A percentile compares a stretch with the other conserved stretches of the same genome.
Evolutionary conservation across 2,329 filamentous ascomycete species (phyloP).

Genomic region (Acrocalymma vagum): DNA sequence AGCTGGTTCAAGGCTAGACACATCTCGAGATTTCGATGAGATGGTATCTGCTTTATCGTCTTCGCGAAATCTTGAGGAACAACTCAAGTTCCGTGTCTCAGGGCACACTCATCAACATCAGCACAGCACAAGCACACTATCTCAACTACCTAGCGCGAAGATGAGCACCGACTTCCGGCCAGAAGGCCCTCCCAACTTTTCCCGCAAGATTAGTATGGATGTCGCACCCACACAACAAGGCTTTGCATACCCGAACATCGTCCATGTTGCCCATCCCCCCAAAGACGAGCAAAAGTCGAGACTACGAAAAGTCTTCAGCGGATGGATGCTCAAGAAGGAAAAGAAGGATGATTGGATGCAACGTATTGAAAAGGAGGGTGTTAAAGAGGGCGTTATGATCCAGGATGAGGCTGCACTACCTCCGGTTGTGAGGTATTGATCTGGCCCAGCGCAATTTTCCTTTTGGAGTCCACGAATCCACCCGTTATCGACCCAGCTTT

Average conservation of each 20-base stretch:
- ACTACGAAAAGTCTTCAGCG: conserved; percentile 45
- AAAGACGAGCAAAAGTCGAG: conserved; percentile 40
- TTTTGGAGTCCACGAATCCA: too few relatives aligned
- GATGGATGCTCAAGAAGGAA: conserved; percentile 47
- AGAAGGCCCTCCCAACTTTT: conserved; percentile 36
- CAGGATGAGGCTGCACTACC: conserved; percentile 36
- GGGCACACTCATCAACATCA: conserved; percentile 24
- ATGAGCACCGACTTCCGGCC: conserved; percentile 31
- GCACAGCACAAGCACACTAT: conserved; percentile 15
- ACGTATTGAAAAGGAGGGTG: conserved; percentile 49
- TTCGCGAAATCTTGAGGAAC: conserved; percentile 26
- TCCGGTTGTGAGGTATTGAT: conserved; percentile 46
- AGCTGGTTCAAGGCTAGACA: conserved; percentile 1
- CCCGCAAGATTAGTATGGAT: conserved; percentile 43
- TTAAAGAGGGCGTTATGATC: conserved; percentile 49
- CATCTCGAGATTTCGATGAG: conserved; percentile 23
- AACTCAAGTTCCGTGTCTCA: conserved; percentile 20
- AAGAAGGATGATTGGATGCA: conserved; percentile 53
- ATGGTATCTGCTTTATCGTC: conserved; percentile 37
- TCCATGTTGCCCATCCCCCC: conserved; percentile 23
- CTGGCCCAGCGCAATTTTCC: conserved; percentile 4
- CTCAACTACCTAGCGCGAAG: conserved; percentile 26
- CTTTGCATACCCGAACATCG: conserved; percentile 18
- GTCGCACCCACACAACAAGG: conserved; percentile 11
- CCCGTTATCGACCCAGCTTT: background rate